Evolutionary conservation across 2,329 filamentous ascomycete species (phyloP).

Genomic region (Leptographium wingfieldii): DNA sequence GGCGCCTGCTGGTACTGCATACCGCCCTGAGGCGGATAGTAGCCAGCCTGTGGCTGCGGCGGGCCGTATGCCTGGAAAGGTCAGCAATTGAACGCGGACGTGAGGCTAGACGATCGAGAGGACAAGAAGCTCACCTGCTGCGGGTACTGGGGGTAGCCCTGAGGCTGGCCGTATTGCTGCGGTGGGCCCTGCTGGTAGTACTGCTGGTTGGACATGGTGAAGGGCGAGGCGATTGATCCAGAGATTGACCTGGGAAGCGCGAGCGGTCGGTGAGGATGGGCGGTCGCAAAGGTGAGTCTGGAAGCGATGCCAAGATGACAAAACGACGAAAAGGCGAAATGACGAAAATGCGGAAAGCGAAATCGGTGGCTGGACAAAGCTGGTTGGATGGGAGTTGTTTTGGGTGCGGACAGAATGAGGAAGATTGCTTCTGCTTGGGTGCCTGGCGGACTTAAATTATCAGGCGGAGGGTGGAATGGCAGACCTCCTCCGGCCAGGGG

Average conservation of each 20-base stretch:
- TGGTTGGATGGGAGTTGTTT: neutral
- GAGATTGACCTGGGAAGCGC: too few relatives aligned
- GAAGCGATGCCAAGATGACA: neutral
- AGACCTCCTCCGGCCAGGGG: neutral
- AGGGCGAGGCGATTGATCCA: neutral
- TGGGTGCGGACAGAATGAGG: neutral
- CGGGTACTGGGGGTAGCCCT: conserved; percentile 29
- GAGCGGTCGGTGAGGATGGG: neutral
- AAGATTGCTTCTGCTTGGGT: neutral
- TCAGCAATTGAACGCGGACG: neutral
- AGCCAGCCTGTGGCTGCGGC: conserved; percentile 21
- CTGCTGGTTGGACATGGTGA: conserved; percentile 20
- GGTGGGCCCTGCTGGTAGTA: conserved; percentile 25
- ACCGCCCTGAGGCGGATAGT: conserved; percentile 27
- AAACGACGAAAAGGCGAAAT: too few relatives aligned
- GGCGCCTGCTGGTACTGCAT: conserved; percentile 34
- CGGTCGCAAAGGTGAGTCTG: neutral
- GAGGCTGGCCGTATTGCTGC: conserved; percentile 14
- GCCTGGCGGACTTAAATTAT: neutral
- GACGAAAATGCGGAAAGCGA: too few relatives aligned
- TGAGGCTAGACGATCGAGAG: neutral
- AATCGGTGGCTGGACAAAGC: neutral
- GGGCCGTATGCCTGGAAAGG: conserved; percentile 23
- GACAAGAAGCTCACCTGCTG: conserved; percentile 24
- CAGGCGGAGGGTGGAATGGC: neutral